Evolutionary conservation across 2,329 filamentous ascomycete genomes (phyloP), one percentile per base, ranked within the genome.

Genomic region (Monosporascus ibericus): DNA sequence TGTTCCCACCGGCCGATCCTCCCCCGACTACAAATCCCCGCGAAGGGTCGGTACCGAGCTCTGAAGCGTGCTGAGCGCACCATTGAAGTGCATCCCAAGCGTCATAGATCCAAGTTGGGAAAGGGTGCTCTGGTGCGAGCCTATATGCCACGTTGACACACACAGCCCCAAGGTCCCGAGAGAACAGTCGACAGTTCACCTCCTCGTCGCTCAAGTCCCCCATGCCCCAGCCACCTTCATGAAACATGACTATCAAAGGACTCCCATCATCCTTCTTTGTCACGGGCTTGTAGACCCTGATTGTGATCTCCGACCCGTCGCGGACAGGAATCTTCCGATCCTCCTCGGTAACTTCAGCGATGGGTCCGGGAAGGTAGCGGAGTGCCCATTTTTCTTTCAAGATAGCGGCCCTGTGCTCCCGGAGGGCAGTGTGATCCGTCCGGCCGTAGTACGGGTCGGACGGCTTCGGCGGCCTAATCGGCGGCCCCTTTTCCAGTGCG

Each of bases 1-100:
- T 65, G 48, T 72, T 72, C 14, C 66, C 73, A 17, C 74, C 75
- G 5, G 78, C 75, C 11, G 73, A 77, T 1, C 70, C 69, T 1
- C 78, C 77, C 17, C 75, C 75, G 14, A 78, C 52, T n/a, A 80
- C 54, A 55, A 80, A 79, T 0, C 75, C 77, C 14, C 66, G 65
- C 5, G 64, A 61, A 0, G 72, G 69, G 52, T 77, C 69, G 9
- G 71, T 71, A 7, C 67, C 69, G 4, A 77, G 58, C 2, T 64
- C 50, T 20, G 60, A 37, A 18, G 74, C 71, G 52, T 78, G 72
- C 15, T 64, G 55, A 14, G 68, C 68, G 37, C 65, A 63, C 74
- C 74, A 78, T 61, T 72, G 63, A 46, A 77, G 53, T 6, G 68
- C 70, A 59, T 78, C 76, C 67, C 69, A 77, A 20, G 65, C 64